Conservation (phyloP, 192 early-diverging fungal genomes). For the Coemansia sp. region DNA sequence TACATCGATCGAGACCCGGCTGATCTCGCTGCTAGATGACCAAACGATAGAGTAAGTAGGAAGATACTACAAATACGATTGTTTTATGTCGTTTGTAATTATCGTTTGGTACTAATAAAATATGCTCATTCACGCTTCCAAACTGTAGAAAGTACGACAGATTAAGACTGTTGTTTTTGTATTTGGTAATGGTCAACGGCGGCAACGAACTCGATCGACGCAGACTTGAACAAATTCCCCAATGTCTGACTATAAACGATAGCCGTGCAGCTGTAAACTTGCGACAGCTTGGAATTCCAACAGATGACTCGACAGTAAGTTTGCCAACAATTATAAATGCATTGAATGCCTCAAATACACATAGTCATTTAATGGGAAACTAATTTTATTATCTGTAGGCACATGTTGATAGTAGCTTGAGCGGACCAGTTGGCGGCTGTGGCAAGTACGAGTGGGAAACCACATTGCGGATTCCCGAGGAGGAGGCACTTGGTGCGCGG, state of each 20-base stretch:
- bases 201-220: slow-evolving; percentile 36
- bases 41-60: slow-evolving; percentile 33
- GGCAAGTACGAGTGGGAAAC: slow-evolving; percentile 23
- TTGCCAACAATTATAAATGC: background rate
- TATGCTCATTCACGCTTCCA: too few relatives aligned
- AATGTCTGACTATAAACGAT: slow-evolving; percentile 42
- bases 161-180: slow-evolving; percentile 43
- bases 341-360: too few relatives aligned
- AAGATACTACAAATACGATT: background rate
- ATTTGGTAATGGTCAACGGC: slow-evolving; percentile 40
- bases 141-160: slow-evolving; percentile 35
- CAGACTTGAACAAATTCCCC: slow-evolving; percentile 46
- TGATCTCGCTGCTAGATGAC: slow-evolving; percentile 45
- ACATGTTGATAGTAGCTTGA: background rate
- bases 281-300: slow-evolving; percentile 32
- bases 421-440: background rate
- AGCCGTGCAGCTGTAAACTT: slow-evolving; percentile 43
- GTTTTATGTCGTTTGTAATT: too few relatives aligned
- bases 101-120: too few relatives aligned
- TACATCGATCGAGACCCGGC: slow-evolving; percentile 27
- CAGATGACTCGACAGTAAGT: slow-evolving; percentile 25
- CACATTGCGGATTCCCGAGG: background rate
- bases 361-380: too few relatives aligned
- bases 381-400: background rate
- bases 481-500: slow-evolving; percentile 8